Evolutionary conservation across 2,329 filamentous ascomycete species (phyloP).

Genomic region (Trichoderma sp.): DNA sequence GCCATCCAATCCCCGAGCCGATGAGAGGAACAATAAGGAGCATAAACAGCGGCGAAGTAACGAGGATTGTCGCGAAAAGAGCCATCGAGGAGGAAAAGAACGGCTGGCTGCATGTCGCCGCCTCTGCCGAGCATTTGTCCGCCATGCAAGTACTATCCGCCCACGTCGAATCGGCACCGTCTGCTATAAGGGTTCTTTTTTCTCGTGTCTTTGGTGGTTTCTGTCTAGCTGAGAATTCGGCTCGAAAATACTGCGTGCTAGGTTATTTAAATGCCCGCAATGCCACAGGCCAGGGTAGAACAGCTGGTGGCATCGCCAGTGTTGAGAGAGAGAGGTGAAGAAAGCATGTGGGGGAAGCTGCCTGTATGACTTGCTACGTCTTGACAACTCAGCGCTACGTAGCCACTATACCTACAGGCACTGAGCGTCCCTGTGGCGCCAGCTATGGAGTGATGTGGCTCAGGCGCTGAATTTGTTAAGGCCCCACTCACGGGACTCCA

Average conservation of each 20-base stretch:
- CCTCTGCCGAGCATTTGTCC: constrained; percentile 20
- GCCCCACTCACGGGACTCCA: constrained; percentile 24
- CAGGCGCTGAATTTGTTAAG: not conserved
- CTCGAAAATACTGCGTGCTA: not conserved
- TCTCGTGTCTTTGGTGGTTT: not conserved
- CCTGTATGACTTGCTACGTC: constrained; percentile 24
- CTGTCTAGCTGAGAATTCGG: not conserved
- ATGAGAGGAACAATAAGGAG: constrained; percentile 38
- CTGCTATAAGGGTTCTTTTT: not conserved
- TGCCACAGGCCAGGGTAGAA: constrained; percentile 12
- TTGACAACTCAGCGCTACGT: constrained; percentile 20
- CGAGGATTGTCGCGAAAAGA: constrained; percentile 32
- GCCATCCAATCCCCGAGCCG: constrained; percentile 57
- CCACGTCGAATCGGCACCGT: not conserved
- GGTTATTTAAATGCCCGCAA: constrained; percentile 14
- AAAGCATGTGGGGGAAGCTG: constrained; percentile 26
- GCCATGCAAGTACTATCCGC: constrained; percentile 26
- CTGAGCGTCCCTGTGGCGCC: constrained; percentile 18
- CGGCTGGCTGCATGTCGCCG: constrained; percentile 15
- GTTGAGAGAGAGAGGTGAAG: constrained; percentile 12
- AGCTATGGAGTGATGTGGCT: constrained; percentile 18
- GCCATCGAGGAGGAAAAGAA: constrained; percentile 31
- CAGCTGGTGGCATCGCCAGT: constrained; percentile 20
- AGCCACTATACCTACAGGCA: not conserved
- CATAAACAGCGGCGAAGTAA: constrained; percentile 29